A percentile compares a stretch with the other conserved stretches of the same genome.
phyloP scores from a whole-genome alignment of 2,329 filamentous ascomycete species.

The Penicillium expansum region DNA sequence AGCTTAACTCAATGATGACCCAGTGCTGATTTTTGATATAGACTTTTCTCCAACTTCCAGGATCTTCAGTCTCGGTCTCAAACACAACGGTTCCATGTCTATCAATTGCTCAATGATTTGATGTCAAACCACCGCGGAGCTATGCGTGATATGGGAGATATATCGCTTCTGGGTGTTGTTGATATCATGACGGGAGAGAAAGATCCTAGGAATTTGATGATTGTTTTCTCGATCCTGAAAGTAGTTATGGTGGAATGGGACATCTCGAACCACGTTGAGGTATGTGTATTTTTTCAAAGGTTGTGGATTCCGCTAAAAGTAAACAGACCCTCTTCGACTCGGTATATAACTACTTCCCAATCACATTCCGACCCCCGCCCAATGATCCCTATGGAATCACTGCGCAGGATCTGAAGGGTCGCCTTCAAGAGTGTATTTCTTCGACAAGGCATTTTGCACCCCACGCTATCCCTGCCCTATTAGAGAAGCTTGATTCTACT shows the following conservation, averaged over 20 bases:
- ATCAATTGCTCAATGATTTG: slow-evolving; percentile 60
- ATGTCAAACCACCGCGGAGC: slow-evolving; percentile 61
- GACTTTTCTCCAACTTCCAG: slow-evolving; percentile 52
- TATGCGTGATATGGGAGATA: slow-evolving; percentile 56
- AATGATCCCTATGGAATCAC: slow-evolving; percentile 69
- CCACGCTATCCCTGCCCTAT: slow-evolving; percentile 62
- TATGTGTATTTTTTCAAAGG: slow-evolving; percentile 24
- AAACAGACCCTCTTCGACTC: slow-evolving; percentile 59
- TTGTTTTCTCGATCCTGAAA: slow-evolving; percentile 65
- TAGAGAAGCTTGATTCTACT: slow-evolving; percentile 68
- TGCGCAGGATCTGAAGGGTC: slow-evolving; percentile 64
- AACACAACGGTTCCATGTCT: slow-evolving; percentile 62
- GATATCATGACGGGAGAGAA: slow-evolving; percentile 67
- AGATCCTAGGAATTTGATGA: slow-evolving; percentile 67
- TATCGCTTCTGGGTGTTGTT: slow-evolving; percentile 61
- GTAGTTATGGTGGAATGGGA: slow-evolving; percentile 69
- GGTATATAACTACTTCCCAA: slow-evolving; percentile 70
- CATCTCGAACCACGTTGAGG: slow-evolving; percentile 59
- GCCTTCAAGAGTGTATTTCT: slow-evolving; percentile 62
- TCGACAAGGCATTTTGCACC: slow-evolving; percentile 63
- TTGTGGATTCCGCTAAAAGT: slow-evolving; percentile 16
- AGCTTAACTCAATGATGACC: background rate
- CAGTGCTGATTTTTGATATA: slow-evolving; percentile 27
- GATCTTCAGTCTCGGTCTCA: slow-evolving; percentile 61
- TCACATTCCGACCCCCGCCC: slow-evolving; percentile 67